Conservation (phyloP, 495 filamentous ascomycete species). For the Tuber melanosporum region DNA sequence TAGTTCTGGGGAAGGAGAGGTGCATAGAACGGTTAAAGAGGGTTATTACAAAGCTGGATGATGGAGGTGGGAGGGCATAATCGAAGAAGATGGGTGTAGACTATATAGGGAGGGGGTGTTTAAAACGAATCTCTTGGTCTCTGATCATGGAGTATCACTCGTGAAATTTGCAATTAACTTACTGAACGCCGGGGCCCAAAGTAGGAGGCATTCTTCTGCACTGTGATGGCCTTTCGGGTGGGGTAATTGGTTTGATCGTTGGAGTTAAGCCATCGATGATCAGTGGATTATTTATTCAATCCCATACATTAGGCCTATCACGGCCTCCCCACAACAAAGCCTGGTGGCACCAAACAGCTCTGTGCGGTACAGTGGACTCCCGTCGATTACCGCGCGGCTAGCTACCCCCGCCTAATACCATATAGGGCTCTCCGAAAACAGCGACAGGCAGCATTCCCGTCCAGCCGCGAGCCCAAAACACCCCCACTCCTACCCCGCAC, state of each 20-base stretch:
- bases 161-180: background rate
- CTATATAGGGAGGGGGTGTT: background rate
- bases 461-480: too few species aligned
- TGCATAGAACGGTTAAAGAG: conserved; percentile 52
- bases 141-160: background rate
- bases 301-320: background rate
- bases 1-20: conserved; percentile 57
- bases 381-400: background rate
- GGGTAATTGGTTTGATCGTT: background rate
- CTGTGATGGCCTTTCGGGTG: background rate
- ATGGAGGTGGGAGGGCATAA: background rate
- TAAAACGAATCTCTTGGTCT: background rate
- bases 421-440: background rate
- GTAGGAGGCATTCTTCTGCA: background rate
- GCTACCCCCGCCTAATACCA: background rate
- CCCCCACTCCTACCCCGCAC: too few species aligned
- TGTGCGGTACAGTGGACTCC: background rate
- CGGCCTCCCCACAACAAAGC: background rate
- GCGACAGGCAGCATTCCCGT: background rate
- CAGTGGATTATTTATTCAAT: background rate
- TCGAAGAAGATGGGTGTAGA: background rate
- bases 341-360: background rate
- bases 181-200: background rate
- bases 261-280: background rate
- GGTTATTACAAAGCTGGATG: conserved; percentile 38